Evolutionary conservation across 2,329 filamentous ascomycete species (phyloP), one percentile per base, ranked within the genome.

Genomic region (Chrysoporthe austroafricana): DNA sequence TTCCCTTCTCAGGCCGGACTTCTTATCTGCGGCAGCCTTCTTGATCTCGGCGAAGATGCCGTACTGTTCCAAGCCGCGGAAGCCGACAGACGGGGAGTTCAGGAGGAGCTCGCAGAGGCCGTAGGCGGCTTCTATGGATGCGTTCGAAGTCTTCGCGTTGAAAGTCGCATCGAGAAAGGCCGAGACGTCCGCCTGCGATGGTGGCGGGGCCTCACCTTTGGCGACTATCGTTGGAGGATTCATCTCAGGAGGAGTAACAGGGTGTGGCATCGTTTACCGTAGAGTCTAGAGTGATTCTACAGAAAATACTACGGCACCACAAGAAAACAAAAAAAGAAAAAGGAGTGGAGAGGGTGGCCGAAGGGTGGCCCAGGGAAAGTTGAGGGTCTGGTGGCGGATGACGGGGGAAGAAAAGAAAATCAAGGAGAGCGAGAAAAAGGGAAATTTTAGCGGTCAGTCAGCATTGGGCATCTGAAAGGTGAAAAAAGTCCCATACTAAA

Each of bases 21-120:
- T 99, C 89, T 98, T 99, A 82, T 98, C 94, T 73, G 85, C 82
- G 4, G 95, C 94, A 48, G 92, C 93, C 85, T 97, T 88, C 76
- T 84, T 86, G 70, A 88, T 72, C 76, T 87, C 85, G 73, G 81
- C 77, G 39, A 88, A 74, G 71, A 89, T 76, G 71, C 84, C 85
- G 74, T 88, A 88, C 61, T 81, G 74, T 48, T 79, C 74, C 62
- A 89, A 81, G 67, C 86, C 86, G 50, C 78, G 79, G 73, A 82
- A 83, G 71, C 86, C 86, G 69, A 86, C 82, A 50, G 76, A 54
- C 59, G 74, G 69, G 68, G 82, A 82, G 77, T 82, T 83, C 72
- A 87, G 77, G 7, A 90, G 77, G 34, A 88, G 75, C 73, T 88
- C 84, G 80, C 86, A 89, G n/a, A 90, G 82, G 21, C 79, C 83